A percentile compares a stretch with the other conserved stretches of the same genome.
These are phyloP conservation scores for Vachellia collinsii DNA, from an alignment of 306 rosid species.

Conservation along the genomic window DNA sequence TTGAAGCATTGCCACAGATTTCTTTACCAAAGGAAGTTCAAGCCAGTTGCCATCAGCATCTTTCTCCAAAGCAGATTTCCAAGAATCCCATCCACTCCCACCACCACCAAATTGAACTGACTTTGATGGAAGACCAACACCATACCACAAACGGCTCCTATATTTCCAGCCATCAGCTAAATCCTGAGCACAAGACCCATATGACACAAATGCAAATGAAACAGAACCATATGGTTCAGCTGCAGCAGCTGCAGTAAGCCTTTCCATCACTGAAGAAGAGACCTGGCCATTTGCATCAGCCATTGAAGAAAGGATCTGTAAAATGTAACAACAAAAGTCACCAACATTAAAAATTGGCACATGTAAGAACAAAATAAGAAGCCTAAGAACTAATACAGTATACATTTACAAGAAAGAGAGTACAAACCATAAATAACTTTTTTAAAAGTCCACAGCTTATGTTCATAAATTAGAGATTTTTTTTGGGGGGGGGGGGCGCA, in stretches of 20 bases:
- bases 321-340: slow-evolving; percentile 30
- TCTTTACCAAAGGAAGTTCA: slow-evolving; percentile 88
- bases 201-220: slow-evolving; percentile 91
- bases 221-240: slow-evolving; percentile 93
- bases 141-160: slow-evolving; percentile 95
- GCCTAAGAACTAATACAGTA: background rate
- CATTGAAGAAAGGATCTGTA: slow-evolving; percentile 88
- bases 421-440: background rate
- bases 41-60: slow-evolving; percentile 83
- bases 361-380: slow-evolving; percentile 25
- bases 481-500: background rate
- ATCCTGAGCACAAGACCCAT: slow-evolving; percentile 86
- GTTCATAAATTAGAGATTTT: slow-evolving; percentile 5
- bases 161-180: slow-evolving; percentile 93
- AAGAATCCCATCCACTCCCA: slow-evolving; percentile 85
- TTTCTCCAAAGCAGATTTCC: slow-evolving; percentile 84
- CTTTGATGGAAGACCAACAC: slow-evolving; percentile 85
- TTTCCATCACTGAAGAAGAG: slow-evolving; percentile 77
- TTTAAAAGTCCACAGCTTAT: slow-evolving; percentile 12
- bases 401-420: slow-evolving; percentile 32
- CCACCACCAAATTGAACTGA: slow-evolving; percentile 78
- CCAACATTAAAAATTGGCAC: slow-evolving; percentile 22
- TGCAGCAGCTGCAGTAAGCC: slow-evolving; percentile 95
- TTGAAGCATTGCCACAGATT: slow-evolving; percentile 95
- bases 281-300: slow-evolving; percentile 90